These are phyloP conservation scores for Diospyros lotus DNA, from an alignment of 148 eudicot genomes.

Conservation along the genomic window DNA sequence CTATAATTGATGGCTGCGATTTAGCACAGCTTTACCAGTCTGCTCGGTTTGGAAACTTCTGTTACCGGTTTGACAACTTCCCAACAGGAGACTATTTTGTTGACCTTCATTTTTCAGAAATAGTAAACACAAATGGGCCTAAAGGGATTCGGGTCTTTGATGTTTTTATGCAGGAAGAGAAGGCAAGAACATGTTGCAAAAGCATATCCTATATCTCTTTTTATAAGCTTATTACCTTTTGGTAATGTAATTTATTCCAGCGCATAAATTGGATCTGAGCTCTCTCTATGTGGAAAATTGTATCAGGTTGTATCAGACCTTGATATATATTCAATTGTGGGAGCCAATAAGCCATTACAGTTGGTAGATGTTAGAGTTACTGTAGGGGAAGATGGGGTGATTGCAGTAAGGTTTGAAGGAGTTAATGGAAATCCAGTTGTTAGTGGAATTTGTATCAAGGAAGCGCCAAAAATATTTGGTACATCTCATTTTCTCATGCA, in stretches of 20 bases:
- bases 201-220: neutral
- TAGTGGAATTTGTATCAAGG: constrained; percentile 61
- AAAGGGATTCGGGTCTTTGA: constrained; percentile 62
- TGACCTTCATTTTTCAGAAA: constrained; percentile 66
- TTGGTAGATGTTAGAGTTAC: constrained; percentile 41
- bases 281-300: constrained; percentile 9
- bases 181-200: constrained; percentile 31
- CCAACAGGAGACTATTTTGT: constrained; percentile 49
- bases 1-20: constrained; percentile 48
- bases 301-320: constrained; percentile 61
- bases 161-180: constrained; percentile 59
- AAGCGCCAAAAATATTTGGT: constrained; percentile 55
- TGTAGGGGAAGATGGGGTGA: constrained; percentile 45
- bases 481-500: constrained; percentile 11
- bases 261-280: neutral
- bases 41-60: constrained; percentile 52
- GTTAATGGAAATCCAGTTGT: constrained; percentile 49
- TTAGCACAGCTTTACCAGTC: constrained; percentile 53
- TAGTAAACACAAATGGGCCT: constrained; percentile 54
- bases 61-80: constrained; percentile 42
- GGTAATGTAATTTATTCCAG: neutral
- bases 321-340: constrained; percentile 59
- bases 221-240: neutral
- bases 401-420: constrained; percentile 48
- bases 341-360: constrained; percentile 63